Evolutionary conservation across 1,284 basidiomycete genomes (phyloP).

Genomic region (Cerioporus squamosus): DNA sequence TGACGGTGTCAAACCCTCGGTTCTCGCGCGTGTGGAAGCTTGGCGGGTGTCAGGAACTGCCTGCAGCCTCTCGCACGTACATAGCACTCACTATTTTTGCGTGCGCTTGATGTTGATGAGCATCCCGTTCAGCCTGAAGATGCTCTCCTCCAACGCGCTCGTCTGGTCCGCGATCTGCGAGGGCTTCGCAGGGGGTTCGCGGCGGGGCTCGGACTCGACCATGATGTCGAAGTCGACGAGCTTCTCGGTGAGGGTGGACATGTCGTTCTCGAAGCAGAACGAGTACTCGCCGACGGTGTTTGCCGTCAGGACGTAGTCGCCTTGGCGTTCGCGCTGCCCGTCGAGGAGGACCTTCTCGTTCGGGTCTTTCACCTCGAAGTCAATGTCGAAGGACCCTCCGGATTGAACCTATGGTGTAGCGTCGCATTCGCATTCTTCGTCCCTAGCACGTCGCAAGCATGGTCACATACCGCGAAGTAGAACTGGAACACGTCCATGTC

Average conservation of each 20-base stretch:
- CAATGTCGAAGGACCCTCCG: conserved; percentile 96
- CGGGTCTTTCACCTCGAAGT: conserved; percentile 93
- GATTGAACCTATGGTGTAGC: conserved; percentile 77
- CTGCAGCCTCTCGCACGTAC: not conserved
- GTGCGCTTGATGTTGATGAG: conserved; percentile 86
- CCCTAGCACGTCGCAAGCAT: not conserved
- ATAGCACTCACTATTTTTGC: conserved; percentile 87
- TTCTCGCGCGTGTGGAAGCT: conserved; percentile 86
- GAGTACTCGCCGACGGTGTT: conserved; percentile 95
- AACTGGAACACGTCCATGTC: conserved; percentile 40
- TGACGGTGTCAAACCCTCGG: conserved; percentile 80
- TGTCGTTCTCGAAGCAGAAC: conserved; percentile 99
- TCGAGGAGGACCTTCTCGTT: conserved; percentile 86
- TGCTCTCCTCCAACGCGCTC: conserved; percentile 89
- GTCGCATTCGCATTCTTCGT: not conserved
- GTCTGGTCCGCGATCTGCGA: conserved; percentile 91
- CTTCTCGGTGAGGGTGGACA: conserved; percentile 89
- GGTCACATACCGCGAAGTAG: conserved; percentile 57
- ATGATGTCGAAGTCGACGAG: conserved; percentile 97
- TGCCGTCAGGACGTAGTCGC: conserved; percentile 97
- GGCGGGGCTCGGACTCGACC: conserved; percentile 93
- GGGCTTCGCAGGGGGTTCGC: conserved; percentile 80
- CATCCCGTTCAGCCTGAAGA: conserved; percentile 87
- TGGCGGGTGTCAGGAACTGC: conserved; percentile 6
- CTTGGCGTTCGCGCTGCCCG: conserved; percentile 88